Conservation (phyloP, 202 grass and related monocot genomes). For the Carex arenaria region DNA sequence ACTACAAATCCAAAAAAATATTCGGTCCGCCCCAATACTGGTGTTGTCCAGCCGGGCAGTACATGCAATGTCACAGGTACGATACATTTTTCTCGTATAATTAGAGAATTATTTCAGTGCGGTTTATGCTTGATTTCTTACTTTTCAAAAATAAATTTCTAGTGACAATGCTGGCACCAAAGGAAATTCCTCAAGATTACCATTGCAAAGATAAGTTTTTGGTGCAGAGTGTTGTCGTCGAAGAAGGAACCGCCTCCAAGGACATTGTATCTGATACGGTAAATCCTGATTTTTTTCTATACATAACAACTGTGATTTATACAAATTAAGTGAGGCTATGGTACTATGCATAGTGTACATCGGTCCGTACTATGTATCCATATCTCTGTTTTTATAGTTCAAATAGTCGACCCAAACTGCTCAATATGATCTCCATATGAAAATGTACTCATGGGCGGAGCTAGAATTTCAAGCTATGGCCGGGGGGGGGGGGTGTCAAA, state of each 20-base stretch:
- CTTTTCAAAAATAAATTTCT: background rate
- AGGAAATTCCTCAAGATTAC: conserved; percentile 72
- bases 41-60: conserved; percentile 44
- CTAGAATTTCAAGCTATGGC: too few relatives aligned
- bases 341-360: too few relatives aligned
- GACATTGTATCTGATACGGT: conserved; percentile 71
- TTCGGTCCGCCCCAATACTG: conserved; percentile 66
- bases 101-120: background rate
- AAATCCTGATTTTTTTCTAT: conserved; percentile 4
- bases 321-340: too few relatives aligned
- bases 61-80: conserved; percentile 52
- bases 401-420: too few relatives aligned
- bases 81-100: background rate
- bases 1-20: conserved; percentile 89
- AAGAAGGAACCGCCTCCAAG: conserved; percentile 31
- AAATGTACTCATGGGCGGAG: too few relatives aligned
- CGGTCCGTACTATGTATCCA: too few relatives aligned
- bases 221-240: conserved; percentile 52
- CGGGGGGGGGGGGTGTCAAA: too few relatives aligned
- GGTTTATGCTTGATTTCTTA: conserved; percentile 1
- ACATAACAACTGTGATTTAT: background rate
- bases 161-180: conserved; percentile 83
- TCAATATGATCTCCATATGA: too few relatives aligned
- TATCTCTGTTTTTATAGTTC: too few relatives aligned
- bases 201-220: conserved; percentile 95